phyloP scores from a whole-genome alignment of 805 yeast genomes.

The Starmerella lactis-condensi region DNA sequence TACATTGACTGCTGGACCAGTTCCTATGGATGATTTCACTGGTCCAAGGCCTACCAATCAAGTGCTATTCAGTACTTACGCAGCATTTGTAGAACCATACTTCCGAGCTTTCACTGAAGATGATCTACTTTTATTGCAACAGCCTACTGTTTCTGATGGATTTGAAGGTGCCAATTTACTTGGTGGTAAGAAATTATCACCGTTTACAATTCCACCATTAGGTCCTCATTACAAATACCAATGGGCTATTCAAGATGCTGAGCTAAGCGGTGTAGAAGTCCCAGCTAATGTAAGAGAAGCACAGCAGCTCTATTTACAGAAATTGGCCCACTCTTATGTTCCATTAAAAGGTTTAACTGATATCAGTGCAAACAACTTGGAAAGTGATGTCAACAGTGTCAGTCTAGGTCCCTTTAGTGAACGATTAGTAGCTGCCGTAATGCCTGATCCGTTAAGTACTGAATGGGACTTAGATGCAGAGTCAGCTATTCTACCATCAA shows the following conservation, averaged over 20 bases:
- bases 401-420: slow-evolving; percentile 86
- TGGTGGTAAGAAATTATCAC: slow-evolving; percentile 25
- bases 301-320: slow-evolving; percentile 4
- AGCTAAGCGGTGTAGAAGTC: slow-evolving; percentile 9
- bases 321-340: slow-evolving; percentile 6
- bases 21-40: slow-evolving; percentile 76
- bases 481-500: slow-evolving; percentile 15
- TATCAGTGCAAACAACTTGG: slow-evolving; percentile 25
- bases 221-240: slow-evolving; percentile 67
- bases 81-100: slow-evolving; percentile 67
- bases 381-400: slow-evolving; percentile 34
- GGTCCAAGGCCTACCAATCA: slow-evolving; percentile 73
- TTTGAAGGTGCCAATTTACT: slow-evolving; percentile 18
- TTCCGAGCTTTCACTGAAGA: slow-evolving; percentile 64
- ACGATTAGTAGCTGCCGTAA: slow-evolving; percentile 62
- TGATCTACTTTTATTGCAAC: slow-evolving; percentile 55
- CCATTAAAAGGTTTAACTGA: slow-evolving; percentile 11
- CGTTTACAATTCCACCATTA: slow-evolving; percentile 65
- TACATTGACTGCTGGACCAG: slow-evolving; percentile 65
- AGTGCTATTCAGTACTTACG: slow-evolving; percentile 77
- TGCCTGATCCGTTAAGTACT: slow-evolving; percentile 22
- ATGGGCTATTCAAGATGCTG: slow-evolving; percentile 36
- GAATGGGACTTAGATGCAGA: slow-evolving; percentile 1
- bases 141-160: slow-evolving; percentile 30
- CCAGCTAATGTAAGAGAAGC: slow-evolving; percentile 26